These are phyloP conservation scores for Ajuga reptans DNA, from an alignment of 305 asterid genomes.

Conservation along the genomic window DNA sequence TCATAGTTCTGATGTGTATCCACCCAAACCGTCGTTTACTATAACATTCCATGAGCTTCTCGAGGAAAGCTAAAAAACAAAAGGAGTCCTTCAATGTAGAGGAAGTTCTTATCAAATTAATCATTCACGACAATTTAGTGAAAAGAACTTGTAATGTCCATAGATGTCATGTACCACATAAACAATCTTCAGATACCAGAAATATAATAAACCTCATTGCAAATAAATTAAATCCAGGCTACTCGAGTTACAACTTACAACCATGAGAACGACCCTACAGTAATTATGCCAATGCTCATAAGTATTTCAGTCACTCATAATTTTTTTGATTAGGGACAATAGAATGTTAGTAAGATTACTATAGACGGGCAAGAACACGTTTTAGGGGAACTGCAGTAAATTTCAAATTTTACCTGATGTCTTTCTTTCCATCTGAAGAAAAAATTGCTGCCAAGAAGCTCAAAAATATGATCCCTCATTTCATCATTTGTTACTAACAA, in stretches of 20 bases:
- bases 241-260: not conserved
- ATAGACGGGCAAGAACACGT: not conserved
- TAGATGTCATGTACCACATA: not conserved
- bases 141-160: not conserved
- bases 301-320: not conserved
- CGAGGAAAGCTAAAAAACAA: not conserved
- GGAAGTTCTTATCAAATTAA: too few relatives aligned
- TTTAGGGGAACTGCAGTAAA: not conserved
- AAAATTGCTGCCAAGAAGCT: slow-evolving; percentile 75
- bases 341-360: not conserved
- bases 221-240: not conserved
- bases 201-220: not conserved
- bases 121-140: not conserved
- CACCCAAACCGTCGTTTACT: not conserved
- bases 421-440: slow-evolving; percentile 87
- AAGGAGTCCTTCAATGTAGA: not conserved
- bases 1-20: not conserved
- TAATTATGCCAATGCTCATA: not conserved
- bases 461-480: slow-evolving; percentile 98
- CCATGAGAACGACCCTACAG: not conserved
- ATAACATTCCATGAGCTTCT: not conserved
- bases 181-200: not conserved
- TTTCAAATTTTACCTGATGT: slow-evolving; percentile 54
- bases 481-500: slow-evolving; percentile 89
- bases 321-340: not conserved